phyloP scores from a whole-genome alignment of 306 rosid genomes.

The Castanea mollissima region DNA sequence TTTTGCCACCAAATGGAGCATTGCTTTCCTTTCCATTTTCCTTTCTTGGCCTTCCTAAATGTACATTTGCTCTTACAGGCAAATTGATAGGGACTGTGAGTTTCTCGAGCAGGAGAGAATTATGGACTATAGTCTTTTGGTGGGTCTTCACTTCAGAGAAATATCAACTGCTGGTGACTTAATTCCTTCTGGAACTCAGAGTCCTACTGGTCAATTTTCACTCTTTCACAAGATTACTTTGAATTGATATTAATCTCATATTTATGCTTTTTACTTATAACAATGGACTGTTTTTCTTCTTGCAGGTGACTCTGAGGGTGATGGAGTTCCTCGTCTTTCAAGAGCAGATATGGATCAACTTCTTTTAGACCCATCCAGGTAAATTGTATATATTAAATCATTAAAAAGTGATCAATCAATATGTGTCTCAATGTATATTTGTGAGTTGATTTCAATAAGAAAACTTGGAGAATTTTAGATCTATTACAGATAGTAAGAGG shows the following conservation, averaged over 20 bases:
- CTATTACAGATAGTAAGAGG: background rate
- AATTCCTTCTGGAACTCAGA: constrained; percentile 46
- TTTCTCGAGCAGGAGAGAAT: constrained; percentile 87
- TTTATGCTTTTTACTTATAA: background rate
- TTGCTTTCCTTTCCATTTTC: background rate
- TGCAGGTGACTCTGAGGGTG: constrained; percentile 48
- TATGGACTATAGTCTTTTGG: constrained; percentile 87
- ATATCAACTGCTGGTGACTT: constrained; percentile 63
- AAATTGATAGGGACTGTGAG: constrained; percentile 88
- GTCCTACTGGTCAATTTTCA: constrained; percentile 48
- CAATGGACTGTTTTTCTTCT: constrained; percentile 5
- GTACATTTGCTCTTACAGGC: constrained; percentile 40
- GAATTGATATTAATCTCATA: background rate
- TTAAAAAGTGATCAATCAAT: background rate
- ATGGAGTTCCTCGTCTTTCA: constrained; percentile 43
- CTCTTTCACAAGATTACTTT: constrained; percentile 1
- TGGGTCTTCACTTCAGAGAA: constrained; percentile 84
- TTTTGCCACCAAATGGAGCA: constrained; percentile 13
- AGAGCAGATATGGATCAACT: constrained; percentile 58
- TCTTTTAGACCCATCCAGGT: constrained; percentile 74
- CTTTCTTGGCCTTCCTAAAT: background rate
- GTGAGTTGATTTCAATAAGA: background rate
- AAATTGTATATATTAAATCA: constrained; percentile 19
- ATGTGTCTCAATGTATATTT: background rate
- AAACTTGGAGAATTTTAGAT: background rate